A percentile compares a stretch with the other conserved stretches of the same genome.
These are phyloP conservation scores for Aspergillus viridinutans DNA, from an alignment of 2,329 filamentous ascomycete species.

Conservation along the genomic window DNA sequence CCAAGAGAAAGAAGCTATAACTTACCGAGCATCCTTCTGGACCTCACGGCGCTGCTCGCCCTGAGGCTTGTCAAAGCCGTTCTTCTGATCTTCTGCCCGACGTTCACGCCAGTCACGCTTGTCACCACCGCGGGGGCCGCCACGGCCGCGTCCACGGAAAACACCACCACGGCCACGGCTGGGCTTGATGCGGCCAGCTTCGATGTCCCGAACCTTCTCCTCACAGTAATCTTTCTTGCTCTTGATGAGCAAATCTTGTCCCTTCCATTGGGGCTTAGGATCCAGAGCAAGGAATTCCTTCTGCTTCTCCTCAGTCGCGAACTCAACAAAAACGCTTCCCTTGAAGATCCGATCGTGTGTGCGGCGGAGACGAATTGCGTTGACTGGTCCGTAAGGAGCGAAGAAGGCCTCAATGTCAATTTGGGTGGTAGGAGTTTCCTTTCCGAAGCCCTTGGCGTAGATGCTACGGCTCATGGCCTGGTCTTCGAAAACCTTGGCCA, in stretches of 20 bases:
- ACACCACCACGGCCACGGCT: slow-evolving; percentile 37
- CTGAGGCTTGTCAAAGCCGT: slow-evolving; percentile 31
- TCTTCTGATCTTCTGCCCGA: slow-evolving; percentile 42
- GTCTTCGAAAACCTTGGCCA: slow-evolving; percentile 56
- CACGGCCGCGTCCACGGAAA: slow-evolving; percentile 43
- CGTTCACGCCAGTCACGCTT: slow-evolving; percentile 43
- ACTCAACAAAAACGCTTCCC: slow-evolving; percentile 94
- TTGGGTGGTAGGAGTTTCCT: slow-evolving; percentile 77
- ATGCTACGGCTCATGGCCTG: slow-evolving; percentile 69
- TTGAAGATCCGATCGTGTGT: slow-evolving; percentile 73
- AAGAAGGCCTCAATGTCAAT: slow-evolving; percentile 95
- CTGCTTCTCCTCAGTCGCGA: slow-evolving; percentile 71
- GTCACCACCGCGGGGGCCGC: slow-evolving; percentile 32
- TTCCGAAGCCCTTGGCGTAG: slow-evolving; percentile 92
- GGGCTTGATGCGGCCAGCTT: slow-evolving; percentile 64
- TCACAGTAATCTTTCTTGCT: slow-evolving; percentile 82
- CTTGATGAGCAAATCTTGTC: slow-evolving; percentile 73
- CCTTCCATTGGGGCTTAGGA: slow-evolving; percentile 80
- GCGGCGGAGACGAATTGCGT: slow-evolving; percentile 82
- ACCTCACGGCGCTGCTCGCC: slow-evolving; percentile 26
- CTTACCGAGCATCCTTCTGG: slow-evolving; percentile 42
- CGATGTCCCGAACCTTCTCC: slow-evolving; percentile 70
- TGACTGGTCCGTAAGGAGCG: slow-evolving; percentile 70
- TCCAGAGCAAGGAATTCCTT: slow-evolving; percentile 76
- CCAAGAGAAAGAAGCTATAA: neutral